A percentile compares a stretch with the other conserved stretches of the same genome.
Evolutionary conservation across 1,284 basidiomycete genomes (phyloP).

Genomic region (Ustilago cynodontis): DNA sequence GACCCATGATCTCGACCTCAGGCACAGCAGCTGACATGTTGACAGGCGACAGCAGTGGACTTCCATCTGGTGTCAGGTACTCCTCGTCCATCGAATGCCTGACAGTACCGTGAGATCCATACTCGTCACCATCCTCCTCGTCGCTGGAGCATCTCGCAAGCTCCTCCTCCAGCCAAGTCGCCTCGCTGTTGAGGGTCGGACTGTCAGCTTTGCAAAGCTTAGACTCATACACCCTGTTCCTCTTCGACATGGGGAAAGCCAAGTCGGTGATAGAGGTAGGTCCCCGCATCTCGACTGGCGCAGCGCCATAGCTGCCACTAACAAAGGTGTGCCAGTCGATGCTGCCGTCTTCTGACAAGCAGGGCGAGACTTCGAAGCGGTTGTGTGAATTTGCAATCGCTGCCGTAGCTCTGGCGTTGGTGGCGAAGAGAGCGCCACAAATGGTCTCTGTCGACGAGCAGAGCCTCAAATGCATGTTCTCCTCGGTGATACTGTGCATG

Average conservation of each 20-base stretch:
- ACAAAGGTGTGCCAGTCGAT: slow-evolving; percentile 43
- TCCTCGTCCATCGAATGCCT: slow-evolving; percentile 23
- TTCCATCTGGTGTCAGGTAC: slow-evolving; percentile 39
- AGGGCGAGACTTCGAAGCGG: slow-evolving; percentile 31
- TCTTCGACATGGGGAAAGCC: slow-evolving; percentile 13
- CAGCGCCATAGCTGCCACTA: slow-evolving; percentile 28
- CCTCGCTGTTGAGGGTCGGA: slow-evolving; percentile 43
- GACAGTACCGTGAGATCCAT: slow-evolving; percentile 9
- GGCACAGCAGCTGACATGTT: slow-evolving; percentile 17
- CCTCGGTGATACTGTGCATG: slow-evolving; percentile 43
- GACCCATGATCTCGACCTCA: slow-evolving; percentile 31
- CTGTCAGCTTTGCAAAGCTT: slow-evolving; percentile 42
- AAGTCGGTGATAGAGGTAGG: slow-evolving; percentile 30
- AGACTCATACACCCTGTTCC: slow-evolving; percentile 19
- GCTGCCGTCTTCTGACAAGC: slow-evolving; percentile 17
- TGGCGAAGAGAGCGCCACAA: slow-evolving; percentile 8
- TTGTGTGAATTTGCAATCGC: slow-evolving; percentile 5
- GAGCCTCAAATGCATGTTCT: slow-evolving; percentile 17
- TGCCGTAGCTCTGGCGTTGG: background rate
- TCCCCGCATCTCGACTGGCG: background rate
- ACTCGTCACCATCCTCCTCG: slow-evolving; percentile 22
- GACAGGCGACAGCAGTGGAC: slow-evolving; percentile 23
- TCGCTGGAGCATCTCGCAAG: slow-evolving; percentile 40
- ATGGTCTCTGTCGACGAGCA: slow-evolving; percentile 37
- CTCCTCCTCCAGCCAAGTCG: slow-evolving; percentile 50